Evolutionary conservation across 345 rosid genomes (phyloP), one percentile per base, ranked within the genome.

Genomic region (Triadica sebifera): DNA sequence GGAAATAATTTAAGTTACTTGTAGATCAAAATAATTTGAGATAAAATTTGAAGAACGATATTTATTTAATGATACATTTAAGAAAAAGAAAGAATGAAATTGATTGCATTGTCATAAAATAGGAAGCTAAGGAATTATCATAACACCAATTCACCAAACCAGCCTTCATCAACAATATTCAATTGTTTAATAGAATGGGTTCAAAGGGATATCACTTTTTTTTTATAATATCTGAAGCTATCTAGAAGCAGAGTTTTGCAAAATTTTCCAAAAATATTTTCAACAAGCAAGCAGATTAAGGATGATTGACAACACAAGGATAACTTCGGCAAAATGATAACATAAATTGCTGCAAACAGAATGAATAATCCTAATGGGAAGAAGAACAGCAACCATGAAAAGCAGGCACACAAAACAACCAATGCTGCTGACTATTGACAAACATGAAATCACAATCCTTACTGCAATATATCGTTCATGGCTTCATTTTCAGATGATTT

Each of bases 381-480:
- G 15, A 71, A 69, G 70, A 82, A 74, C 78, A 76, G 78, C 85
- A 75, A 80, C 73, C 82, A 69, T 43, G 70, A 74, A 55, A 82
- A 75, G 77, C 81, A 80, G 75, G 85, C 84, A 87, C 55, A 73
- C 83, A 76, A 79, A 69, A 58, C 85, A 78, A 76, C 68, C 74
- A 76, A 76, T 62, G 81, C 82, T 72, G 75, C 83, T 73, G 75
- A 80, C 72, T 67, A 83, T 68, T 70, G 77, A 77, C 82, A 83
- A 74, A 77, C 68, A 80, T 22, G 61, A 74, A n/a, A 74, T 73
- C 81, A 77, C 72, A 81, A 75, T 70, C 78, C 77, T 39, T 50
- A 78, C 74, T 66, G 73, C 73, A 81, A 53, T 77, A 74, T 59
- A 1, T 29, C 79, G 63, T 66, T 75, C 79, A 67, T 6, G 72